Percentiles rank a stretch among this genome's conserved stretches.
Conservation (phyloP, 2,329 filamentous ascomycete genomes). For the Claviceps capensis region DNA sequence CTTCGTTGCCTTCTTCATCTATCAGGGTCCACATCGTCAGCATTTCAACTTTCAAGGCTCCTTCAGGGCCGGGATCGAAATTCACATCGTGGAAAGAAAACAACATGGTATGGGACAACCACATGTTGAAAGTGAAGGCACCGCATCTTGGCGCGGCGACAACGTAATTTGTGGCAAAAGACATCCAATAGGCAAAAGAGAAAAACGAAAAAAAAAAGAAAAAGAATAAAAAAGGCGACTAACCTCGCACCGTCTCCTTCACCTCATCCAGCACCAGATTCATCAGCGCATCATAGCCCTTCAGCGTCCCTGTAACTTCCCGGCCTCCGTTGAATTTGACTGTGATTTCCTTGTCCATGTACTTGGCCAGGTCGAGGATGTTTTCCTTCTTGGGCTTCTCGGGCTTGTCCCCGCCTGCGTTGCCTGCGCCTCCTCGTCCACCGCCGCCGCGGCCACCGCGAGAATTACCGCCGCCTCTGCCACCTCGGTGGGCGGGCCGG, state of each 20-base stretch:
- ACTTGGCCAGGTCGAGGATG: conserved; percentile 87
- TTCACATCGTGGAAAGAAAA: no score
- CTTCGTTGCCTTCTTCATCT: conserved; percentile 92
- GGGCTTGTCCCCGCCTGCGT: conserved; percentile 33
- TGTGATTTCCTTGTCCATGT: conserved; percentile 89
- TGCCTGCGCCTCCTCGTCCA: conserved; percentile 21
- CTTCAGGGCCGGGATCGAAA: no score
- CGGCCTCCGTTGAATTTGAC: conserved; percentile 95
- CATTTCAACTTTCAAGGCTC: no score
- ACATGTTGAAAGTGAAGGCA: no score
- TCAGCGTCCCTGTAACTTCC: conserved; percentile 79
- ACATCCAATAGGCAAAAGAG: background rate
- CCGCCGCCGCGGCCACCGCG: conserved; percentile 19
- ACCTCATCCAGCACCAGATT: conserved; percentile 94
- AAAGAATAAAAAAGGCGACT: conserved; percentile 10
- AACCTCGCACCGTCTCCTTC: conserved; percentile 78
- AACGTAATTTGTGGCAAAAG: background rate
- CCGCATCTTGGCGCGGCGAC: no score
- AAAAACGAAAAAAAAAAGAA: background rate
- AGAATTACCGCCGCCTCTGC: conserved; percentile 26
- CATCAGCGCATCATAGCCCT: conserved; percentile 96
- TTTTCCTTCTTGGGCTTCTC: conserved; percentile 96
- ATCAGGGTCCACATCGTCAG: background rate
- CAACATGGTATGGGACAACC: no score
- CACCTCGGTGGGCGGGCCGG: conserved; percentile 33